A percentile compares a stretch with the other conserved stretches of the same genome.
phyloP scores from a whole-genome alignment of 2,329 filamentous ascomycete species.

The Colletotrichum noveboracense region DNA sequence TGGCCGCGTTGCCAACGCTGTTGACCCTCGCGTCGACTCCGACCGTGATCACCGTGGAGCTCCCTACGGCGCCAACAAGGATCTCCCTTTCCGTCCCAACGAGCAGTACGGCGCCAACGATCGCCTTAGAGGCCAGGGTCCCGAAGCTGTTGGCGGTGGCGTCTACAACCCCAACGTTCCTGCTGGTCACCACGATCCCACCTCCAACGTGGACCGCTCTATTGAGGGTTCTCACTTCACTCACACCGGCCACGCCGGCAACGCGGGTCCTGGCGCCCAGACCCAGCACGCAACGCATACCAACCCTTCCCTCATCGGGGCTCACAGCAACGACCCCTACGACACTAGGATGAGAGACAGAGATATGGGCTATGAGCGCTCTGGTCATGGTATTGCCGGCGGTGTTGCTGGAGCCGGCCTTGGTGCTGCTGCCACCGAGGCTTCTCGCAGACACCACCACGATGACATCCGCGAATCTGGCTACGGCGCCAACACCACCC shows the following conservation, averaged over 20 bases:
- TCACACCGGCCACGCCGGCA: constrained; percentile 6
- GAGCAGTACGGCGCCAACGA: neutral
- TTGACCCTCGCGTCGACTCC: constrained; percentile 15
- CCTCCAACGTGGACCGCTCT: constrained; percentile 6
- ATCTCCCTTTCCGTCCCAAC: constrained; percentile 15
- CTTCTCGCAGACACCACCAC: constrained; percentile 10
- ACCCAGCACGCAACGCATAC: neutral
- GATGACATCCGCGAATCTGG: constrained; percentile 9
- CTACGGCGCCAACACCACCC: neutral
- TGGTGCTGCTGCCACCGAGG: constrained; percentile 5
- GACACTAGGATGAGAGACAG: constrained; percentile 18
- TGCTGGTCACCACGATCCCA: constrained; percentile 12
- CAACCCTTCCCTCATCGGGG: constrained; percentile 8
- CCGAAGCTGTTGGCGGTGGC: neutral
- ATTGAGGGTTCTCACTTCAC: constrained; percentile 15
- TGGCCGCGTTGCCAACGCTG: neutral
- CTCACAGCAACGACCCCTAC: constrained; percentile 5
- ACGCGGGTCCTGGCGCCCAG: neutral
- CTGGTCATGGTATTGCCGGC: constrained; percentile 6
- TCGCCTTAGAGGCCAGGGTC: neutral
- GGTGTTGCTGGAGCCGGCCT: constrained; percentile 9
- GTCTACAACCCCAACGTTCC: constrained; percentile 1
- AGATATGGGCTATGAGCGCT: constrained; percentile 19
- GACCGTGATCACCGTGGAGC: constrained; percentile 22
- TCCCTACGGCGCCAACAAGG: constrained; percentile 5